Conservation (phyloP, 805 yeast genomes). For the Starmerella vitae region DNA sequence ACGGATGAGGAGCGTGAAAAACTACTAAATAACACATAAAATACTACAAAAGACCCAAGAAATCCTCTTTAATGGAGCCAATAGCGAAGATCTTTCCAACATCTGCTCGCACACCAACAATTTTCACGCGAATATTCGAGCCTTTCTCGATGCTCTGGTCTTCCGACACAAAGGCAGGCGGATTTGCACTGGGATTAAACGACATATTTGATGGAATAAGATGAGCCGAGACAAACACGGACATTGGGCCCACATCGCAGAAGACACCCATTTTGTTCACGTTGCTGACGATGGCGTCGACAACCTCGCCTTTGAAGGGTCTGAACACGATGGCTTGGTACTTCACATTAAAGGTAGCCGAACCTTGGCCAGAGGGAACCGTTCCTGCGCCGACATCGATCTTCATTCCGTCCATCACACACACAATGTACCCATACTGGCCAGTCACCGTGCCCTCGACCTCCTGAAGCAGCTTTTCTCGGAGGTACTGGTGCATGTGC, state of each 20-base stretch:
- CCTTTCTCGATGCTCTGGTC: conserved; percentile 94
- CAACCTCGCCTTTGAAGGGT: conserved; percentile 98
- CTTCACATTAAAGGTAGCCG: conserved; percentile 92
- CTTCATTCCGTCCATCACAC: conserved; percentile 87
- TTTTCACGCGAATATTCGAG: conserved; percentile 81
- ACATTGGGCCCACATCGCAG: conserved; percentile 94
- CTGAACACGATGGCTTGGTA: conserved; percentile 96
- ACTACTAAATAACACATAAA: neutral
- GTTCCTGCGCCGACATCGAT: conserved; percentile 92
- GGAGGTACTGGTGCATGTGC: conserved; percentile 85
- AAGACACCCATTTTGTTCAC: conserved; percentile 93
- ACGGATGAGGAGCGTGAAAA: conserved; percentile 3
- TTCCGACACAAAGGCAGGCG: conserved; percentile 93
- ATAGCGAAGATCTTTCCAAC: conserved; percentile 95
- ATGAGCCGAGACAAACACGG: conserved; percentile 89
- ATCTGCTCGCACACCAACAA: conserved; percentile 94
- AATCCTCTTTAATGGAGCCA: conserved; percentile 96
- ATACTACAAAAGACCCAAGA: conserved; percentile 64
- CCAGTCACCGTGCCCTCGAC: conserved; percentile 99
- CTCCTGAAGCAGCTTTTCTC: conserved; percentile 81
- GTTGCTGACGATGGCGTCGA: conserved; percentile 87
- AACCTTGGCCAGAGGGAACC: conserved; percentile 80
- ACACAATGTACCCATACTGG: conserved; percentile 92
- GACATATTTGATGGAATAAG: conserved; percentile 87
- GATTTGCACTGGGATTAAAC: conserved; percentile 88